Evolutionary conservation across 2,329 filamentous ascomycete genomes (phyloP).

Genomic region (Ilyonectria sp.): DNA sequence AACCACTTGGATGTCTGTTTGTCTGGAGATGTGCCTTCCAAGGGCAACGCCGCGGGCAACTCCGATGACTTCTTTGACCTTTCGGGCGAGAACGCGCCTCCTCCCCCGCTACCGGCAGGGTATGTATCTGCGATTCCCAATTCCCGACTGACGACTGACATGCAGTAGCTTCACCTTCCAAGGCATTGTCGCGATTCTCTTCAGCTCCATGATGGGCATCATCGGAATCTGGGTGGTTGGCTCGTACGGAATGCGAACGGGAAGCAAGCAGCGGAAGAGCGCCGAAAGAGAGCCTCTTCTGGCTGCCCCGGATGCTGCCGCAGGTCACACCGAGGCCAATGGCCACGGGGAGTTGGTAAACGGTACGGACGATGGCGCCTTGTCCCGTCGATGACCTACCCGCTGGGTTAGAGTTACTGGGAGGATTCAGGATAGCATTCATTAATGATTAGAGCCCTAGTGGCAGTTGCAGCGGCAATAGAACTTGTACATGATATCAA

Average conservation of each 20-base stretch:
- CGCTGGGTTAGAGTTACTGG: background rate
- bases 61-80: conserved; percentile 75
- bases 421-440: background rate
- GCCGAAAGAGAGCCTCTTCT: conserved; percentile 45
- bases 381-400: conserved; percentile 11
- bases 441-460: conserved; percentile 9
- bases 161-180: conserved; percentile 72
- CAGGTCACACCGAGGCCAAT: conserved; percentile 6
- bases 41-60: conserved; percentile 84
- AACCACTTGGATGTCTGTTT: conserved; percentile 72
- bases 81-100: conserved; percentile 70
- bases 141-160: conserved; percentile 12
- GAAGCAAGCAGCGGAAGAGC: conserved; percentile 31
- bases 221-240: conserved; percentile 77
- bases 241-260: conserved; percentile 69
- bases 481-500: conserved; percentile 7
- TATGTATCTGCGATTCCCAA: conserved; percentile 51
- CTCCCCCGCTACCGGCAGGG: conserved; percentile 73
- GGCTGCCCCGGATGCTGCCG: conserved; percentile 24
- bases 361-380: background rate
- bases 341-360: conserved; percentile 4
- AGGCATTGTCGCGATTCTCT: conserved; percentile 82
- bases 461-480: conserved; percentile 8
- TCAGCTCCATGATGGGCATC: conserved; percentile 78
- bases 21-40: conserved; percentile 63